Evolutionary conservation across 345 rosid species (phyloP), one percentile per base, ranked within the genome.

Genomic region (Odontarrhena argentea): DNA sequence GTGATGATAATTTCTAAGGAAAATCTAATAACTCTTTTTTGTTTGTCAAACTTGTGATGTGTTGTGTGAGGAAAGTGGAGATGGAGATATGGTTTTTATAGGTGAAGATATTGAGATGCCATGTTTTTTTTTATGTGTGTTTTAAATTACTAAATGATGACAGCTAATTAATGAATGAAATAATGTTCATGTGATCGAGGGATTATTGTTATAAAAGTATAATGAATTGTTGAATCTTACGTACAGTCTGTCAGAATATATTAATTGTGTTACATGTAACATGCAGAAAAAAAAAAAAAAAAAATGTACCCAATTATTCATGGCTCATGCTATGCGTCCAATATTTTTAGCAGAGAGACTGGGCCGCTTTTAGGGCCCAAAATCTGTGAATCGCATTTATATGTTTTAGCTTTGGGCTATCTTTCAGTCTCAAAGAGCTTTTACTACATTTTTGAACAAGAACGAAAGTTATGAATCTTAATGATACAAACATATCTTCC

Each of bases 1-100:
- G 28, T 9, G 2, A 38, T 41, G 0, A 18, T 18, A 18, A 28
- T 3, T 28, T 55, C 34, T 45, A 46, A 32, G 22, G 9, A 22
- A 49, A 4, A 35, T 28, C 49, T 43, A 14, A 48, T 37, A 57
- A 25, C 37, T 44, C 61, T 18, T 18, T 18, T 4, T 32, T 52
- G 47, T 61, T 25, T 53, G 44, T 41, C 13, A 51, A 69, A 44
- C 55, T 62, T 44, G 45, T 52, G 55, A 69, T 69, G 61, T 34
- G 34, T 51, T 51, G 54, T 34, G 60, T 51, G 67, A 14, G 44
- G 44, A 58, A 52, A 22, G 26, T 43, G 38, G 61, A 60, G 22
- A 52, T 18, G 22, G 8, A 9, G 24, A 9, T 35, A 52, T 10
- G 68, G 55, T 2, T 60, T 69, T 52, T 51, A 69, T 69, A 69